Conservation (phyloP, 169 alveolate genomes). For the Plasmodium adleri region DNA sequence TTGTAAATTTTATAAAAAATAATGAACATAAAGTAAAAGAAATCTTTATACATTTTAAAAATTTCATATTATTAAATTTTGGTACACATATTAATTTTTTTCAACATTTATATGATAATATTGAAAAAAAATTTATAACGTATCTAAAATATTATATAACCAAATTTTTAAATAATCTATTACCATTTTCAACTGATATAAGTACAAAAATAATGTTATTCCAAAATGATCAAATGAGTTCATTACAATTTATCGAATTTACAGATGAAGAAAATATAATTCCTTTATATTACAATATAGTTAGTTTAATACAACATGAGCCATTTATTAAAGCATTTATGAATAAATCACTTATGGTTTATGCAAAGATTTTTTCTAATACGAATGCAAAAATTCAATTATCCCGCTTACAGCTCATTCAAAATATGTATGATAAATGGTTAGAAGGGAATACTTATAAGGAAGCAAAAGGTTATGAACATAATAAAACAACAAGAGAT, state of each 20-base stretch:
- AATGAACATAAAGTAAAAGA: slow-evolving; percentile 50
- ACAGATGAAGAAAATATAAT: slow-evolving; percentile 40
- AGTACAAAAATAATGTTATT: slow-evolving; percentile 20
- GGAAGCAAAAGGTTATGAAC: background rate
- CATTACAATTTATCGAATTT: slow-evolving; percentile 42
- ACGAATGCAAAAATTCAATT: slow-evolving; percentile 3
- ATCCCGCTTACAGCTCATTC: slow-evolving; percentile 5
- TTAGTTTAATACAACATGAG: slow-evolving; percentile 54
- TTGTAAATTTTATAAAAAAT: slow-evolving; percentile 23
- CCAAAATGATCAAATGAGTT: slow-evolving; percentile 29
- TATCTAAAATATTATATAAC: slow-evolving; percentile 56
- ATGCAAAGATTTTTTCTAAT: slow-evolving; percentile 24
- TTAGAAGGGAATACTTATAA: background rate
- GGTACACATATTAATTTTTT: slow-evolving; percentile 59
- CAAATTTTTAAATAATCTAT: slow-evolving; percentile 34
- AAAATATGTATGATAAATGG: slow-evolving; percentile 26
- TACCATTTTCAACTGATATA: slow-evolving; percentile 37
- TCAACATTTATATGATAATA: slow-evolving; percentile 63
- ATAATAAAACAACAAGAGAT: too few species aligned
- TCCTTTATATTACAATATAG: slow-evolving; percentile 26
- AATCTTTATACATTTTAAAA: slow-evolving; percentile 46
- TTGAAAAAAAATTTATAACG: slow-evolving; percentile 39
- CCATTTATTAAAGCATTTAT: slow-evolving; percentile 31
- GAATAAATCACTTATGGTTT: background rate
- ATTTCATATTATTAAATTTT: slow-evolving; percentile 51